phyloP scores from a whole-genome alignment of 2,329 filamentous ascomycete genomes.

The Sporothrix humicola region DNA sequence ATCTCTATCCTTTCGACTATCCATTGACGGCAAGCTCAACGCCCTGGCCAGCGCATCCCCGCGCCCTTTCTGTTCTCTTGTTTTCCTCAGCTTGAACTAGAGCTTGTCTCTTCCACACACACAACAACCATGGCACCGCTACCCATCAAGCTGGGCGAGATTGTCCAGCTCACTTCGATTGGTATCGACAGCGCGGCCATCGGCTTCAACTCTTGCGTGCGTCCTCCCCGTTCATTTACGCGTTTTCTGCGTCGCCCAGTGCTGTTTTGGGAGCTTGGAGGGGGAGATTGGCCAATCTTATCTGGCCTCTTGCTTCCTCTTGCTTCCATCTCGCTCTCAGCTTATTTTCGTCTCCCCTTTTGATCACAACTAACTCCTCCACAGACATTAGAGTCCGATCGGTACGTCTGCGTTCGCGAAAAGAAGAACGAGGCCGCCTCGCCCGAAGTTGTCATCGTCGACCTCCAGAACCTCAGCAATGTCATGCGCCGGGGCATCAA shows the following conservation, averaged over 20 bases:
- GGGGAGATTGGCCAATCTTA: neutral
- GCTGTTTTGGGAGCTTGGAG: neutral
- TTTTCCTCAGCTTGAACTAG: slow-evolving; percentile 15
- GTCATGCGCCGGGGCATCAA: slow-evolving; percentile 94
- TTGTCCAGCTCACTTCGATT: slow-evolving; percentile 49
- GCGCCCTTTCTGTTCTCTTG: slow-evolving; percentile 2
- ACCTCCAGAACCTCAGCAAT: slow-evolving; percentile 97
- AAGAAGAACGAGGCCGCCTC: slow-evolving; percentile 83
- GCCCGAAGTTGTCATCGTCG: slow-evolving; percentile 94
- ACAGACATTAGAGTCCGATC: slow-evolving; percentile 96
- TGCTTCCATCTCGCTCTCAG: neutral
- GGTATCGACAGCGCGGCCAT: slow-evolving; percentile 57
- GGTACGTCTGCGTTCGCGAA: slow-evolving; percentile 94
- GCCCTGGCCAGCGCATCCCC: slow-evolving; percentile 27
- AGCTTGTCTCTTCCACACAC: slow-evolving; percentile 27
- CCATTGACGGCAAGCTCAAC: slow-evolving; percentile 14
- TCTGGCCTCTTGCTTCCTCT: slow-evolving; percentile 3
- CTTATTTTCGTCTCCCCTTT: neutral
- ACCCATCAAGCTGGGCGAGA: slow-evolving; percentile 52
- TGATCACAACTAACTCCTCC: slow-evolving; percentile 33
- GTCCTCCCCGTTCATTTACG: slow-evolving; percentile 45
- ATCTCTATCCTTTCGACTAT: neutral
- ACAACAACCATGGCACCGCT: slow-evolving; percentile 46
- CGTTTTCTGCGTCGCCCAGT: slow-evolving; percentile 26
- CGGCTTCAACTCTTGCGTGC: slow-evolving; percentile 86